Conservation (phyloP, 306 rosid species). For the Bauhinia variegata region DNA sequence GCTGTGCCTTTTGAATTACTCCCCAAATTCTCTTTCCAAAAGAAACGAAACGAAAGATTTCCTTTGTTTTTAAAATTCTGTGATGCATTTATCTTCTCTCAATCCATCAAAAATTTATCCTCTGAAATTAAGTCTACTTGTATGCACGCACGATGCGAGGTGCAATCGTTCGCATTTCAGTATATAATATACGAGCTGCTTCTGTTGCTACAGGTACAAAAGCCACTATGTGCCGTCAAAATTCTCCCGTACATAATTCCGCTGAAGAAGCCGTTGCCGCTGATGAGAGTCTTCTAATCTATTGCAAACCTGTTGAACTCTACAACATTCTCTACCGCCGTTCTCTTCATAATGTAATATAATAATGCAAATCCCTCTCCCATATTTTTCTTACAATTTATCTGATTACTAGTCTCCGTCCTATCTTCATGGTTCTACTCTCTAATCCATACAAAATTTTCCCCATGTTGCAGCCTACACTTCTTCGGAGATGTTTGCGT, state of each 20-base stretch:
- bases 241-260: constrained; percentile 59
- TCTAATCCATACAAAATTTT: constrained; percentile 34
- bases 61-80: background rate
- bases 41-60: no score
- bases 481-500: constrained; percentile 77
- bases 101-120: background rate
- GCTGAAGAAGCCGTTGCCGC: constrained; percentile 69
- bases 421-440: constrained; percentile 15
- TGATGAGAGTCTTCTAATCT: constrained; percentile 84
- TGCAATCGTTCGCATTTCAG: background rate
- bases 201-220: constrained; percentile 31
- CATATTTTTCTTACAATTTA: constrained; percentile 21
- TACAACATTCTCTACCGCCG: constrained; percentile 92
- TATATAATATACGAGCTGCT: background rate
- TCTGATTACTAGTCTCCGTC: constrained; percentile 10
- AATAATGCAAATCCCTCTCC: constrained; percentile 5
- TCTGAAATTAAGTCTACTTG: constrained; percentile 5
- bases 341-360: constrained; percentile 67
- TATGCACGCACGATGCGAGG: background rate
- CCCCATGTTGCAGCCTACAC: constrained; percentile 68
- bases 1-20: background rate
- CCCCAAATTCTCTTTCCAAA: background rate
- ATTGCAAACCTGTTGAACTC: constrained; percentile 96
- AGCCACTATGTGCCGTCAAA: constrained; percentile 75
- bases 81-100: no score